These are phyloP conservation scores for Bryum argenteum DNA, from an alignment of 225 moss, liverwort and hornwort genomes.

Conservation along the genomic window DNA sequence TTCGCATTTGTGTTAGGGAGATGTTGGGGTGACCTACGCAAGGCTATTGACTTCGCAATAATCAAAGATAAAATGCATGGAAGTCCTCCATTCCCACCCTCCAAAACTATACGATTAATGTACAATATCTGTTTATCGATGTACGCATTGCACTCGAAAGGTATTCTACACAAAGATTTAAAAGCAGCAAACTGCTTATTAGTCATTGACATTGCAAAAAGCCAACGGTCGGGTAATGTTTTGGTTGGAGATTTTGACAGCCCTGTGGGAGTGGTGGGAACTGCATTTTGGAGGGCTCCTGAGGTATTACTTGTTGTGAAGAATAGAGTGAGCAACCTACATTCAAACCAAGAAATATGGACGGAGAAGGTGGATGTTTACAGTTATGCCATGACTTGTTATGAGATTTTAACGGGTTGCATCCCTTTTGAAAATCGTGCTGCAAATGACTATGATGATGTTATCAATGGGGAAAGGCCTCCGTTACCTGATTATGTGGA, in stretches of 20 bases:
- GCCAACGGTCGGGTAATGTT: background rate
- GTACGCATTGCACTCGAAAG: background rate
- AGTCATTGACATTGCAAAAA: background rate
- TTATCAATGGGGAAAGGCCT: background rate
- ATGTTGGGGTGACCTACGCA: background rate
- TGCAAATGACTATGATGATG: background rate
- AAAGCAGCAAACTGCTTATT: background rate
- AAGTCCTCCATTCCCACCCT: background rate
- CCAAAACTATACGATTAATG: background rate
- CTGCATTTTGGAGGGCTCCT: background rate
- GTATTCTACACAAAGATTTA: background rate
- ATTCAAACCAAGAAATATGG: background rate
- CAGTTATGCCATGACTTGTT: background rate
- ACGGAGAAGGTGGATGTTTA: slow-evolving; percentile 8
- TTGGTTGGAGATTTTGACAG: background rate
- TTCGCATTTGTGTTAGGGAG: background rate
- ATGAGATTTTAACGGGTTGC: background rate
- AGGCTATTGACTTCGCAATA: background rate
- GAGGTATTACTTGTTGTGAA: background rate
- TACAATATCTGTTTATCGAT: background rate
- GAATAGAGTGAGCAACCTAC: background rate
- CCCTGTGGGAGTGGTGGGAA: background rate
- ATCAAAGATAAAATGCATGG: too few species aligned
- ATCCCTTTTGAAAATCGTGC: background rate
- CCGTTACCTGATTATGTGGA: too few species aligned